Conservation (phyloP, 345 rosid genomes). For the Barbarea vulgaris region DNA sequence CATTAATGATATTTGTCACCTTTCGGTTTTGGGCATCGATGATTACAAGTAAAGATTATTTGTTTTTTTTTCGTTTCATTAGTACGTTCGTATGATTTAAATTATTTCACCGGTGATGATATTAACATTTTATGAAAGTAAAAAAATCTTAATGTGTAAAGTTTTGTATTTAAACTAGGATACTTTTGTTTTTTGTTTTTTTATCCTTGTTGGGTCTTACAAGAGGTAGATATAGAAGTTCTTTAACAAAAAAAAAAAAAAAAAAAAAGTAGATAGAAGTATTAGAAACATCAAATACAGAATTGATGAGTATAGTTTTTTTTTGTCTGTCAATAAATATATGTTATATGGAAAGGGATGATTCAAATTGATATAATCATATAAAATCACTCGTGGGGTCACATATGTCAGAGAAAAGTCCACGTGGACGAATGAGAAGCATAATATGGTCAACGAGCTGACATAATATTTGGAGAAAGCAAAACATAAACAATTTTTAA, state of each 20-base stretch:
- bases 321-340: neutral
- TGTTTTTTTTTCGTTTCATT: neutral
- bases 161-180: neutral
- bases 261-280: neutral
- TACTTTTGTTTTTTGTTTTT: too few species aligned
- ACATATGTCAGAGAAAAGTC: slow-evolving; percentile 26
- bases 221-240: neutral
- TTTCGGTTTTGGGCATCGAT: slow-evolving; percentile 40
- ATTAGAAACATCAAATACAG: neutral
- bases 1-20: slow-evolving; percentile 35
- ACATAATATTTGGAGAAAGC: slow-evolving; percentile 36
- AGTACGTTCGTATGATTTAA: neutral
- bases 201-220: neutral
- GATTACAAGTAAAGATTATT: slow-evolving; percentile 22
- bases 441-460: slow-evolving; percentile 45
- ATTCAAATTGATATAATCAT: slow-evolving; percentile 33
- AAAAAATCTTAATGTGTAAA: neutral
- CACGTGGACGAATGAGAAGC: slow-evolving; percentile 42
- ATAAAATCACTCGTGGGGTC: slow-evolving; percentile 43
- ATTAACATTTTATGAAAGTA: neutral
- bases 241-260: too few species aligned
- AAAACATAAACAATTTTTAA: slow-evolving; percentile 4
- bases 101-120: neutral
- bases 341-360: slow-evolving; percentile 12
- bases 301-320: neutral